A percentile compares a stretch with the other conserved stretches of the same genome.
phyloP scores from a whole-genome alignment of 2,329 filamentous ascomycete genomes.

The Alternaria hordeiaustralica region DNA sequence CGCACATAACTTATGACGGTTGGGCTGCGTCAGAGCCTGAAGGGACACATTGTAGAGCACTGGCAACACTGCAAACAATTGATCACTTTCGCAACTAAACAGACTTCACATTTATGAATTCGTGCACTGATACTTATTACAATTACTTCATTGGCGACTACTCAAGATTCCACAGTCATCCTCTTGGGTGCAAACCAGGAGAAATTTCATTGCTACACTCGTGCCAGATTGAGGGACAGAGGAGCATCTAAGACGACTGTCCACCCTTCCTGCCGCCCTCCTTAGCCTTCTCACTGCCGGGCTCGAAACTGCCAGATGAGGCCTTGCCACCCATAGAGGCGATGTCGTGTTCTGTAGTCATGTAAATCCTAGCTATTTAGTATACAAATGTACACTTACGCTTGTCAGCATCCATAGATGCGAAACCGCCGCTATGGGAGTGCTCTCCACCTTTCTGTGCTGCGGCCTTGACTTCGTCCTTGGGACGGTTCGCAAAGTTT shows the following conservation, averaged over 20 bases:
- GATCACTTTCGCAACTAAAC: background rate
- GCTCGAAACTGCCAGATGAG: constrained; percentile 62
- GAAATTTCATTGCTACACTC: background rate
- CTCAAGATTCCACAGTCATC: background rate
- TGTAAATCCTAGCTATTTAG: background rate
- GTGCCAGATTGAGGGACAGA: background rate
- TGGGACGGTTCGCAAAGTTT: constrained; percentile 59
- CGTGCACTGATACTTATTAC: background rate
- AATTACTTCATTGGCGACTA: background rate
- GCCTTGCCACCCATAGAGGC: constrained; percentile 63
- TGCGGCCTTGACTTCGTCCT: constrained; percentile 55
- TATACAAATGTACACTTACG: constrained; percentile 23
- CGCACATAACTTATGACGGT: constrained; percentile 1
- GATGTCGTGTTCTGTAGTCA: constrained; percentile 55
- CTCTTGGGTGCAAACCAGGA: background rate
- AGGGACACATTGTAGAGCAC: background rate
- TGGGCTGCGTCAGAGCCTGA: background rate
- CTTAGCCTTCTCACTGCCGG: constrained; percentile 59
- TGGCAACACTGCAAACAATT: background rate
- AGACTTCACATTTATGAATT: background rate
- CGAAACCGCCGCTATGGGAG: constrained; percentile 47
- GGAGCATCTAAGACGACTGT: constrained; percentile 3
- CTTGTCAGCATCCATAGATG: constrained; percentile 45
- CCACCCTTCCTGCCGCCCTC: constrained; percentile 64
- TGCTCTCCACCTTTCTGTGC: constrained; percentile 54